Evolutionary conservation across 2,329 filamentous ascomycete species (phyloP), one percentile per base, ranked within the genome.

Genomic region (Verticillium zaregamsianum): DNA sequence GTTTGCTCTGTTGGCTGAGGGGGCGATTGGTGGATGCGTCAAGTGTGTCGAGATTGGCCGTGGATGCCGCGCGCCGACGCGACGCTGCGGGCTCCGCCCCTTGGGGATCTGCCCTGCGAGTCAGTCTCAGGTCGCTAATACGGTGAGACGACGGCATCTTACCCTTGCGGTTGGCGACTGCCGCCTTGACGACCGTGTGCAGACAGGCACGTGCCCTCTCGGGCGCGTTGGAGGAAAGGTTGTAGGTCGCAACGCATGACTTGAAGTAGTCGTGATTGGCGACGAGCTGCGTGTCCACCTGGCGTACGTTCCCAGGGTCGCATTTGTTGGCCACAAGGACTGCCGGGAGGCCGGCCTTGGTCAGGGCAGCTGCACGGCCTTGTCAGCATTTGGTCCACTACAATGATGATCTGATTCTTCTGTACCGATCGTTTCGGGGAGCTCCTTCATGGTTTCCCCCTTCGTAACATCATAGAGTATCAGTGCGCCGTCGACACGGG

Each of bases 261-360:
- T 89, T 84, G 67, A 90, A 91, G 66, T 85, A 80, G 57, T 84
- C 77, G 69, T 91, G 88, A 62, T 74, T 76, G 56, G 83, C 79
- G 54, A 95, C 82, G 61, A 79, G 83, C 32, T 86, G 81, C 15
- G 89, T 85, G 70, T 94, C 87, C 61, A 96, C 82, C 71, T 92
- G 85, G 70, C 90, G 88, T 63, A 86, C 80, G 62, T 85, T 83
- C 65, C 89, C 85, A 57, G 89, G 87, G 74, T 97, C 94, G 79
- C 92, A 96, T 81, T 97, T 97, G 74, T 89, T 94, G 61, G 92
- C 92, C 59, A 96, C 91, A 52, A 97, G 84, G 65, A 94, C 83
- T 59, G 90, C 90, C 9, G 93, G 92, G 45, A 96, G 77, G 28
- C 84, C 83, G 20, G 90, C 87, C 68, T 89, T 90, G 62, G 87